Evolutionary conservation across 2,329 filamentous ascomycete species (phyloP).

Genomic region (Colletotrichum paranaense): DNA sequence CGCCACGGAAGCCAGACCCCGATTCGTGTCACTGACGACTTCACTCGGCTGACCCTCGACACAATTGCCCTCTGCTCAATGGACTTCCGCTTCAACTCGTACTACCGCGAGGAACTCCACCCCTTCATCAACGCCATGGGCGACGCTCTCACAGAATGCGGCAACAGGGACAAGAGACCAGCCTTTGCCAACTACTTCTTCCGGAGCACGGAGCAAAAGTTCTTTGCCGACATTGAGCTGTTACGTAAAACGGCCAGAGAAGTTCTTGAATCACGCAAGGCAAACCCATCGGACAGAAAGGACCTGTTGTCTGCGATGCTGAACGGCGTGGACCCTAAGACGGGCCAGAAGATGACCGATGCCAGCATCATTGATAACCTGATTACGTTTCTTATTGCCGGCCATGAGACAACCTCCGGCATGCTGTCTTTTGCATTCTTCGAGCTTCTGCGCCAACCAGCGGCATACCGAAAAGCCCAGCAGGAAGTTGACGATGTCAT

Average conservation of each 20-base stretch:
- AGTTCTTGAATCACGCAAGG: conserved; percentile 69
- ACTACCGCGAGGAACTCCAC: conserved; percentile 59
- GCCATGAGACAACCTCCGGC: conserved; percentile 78
- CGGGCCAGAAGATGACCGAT: conserved; percentile 69
- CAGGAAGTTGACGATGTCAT: conserved; percentile 75
- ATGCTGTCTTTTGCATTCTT: conserved; percentile 74
- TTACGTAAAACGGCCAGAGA: conserved; percentile 64
- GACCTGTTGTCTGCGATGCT: conserved; percentile 78
- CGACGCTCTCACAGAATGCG: conserved; percentile 66
- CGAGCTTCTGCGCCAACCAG: conserved; percentile 72
- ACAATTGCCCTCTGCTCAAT: conserved; percentile 70
- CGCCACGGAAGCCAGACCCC: conserved; percentile 52
- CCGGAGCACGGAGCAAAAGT: conserved; percentile 55
- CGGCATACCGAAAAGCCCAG: conserved; percentile 69
- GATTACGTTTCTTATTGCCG: conserved; percentile 76
- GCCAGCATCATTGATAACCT: conserved; percentile 73
- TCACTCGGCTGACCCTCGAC: conserved; percentile 72
- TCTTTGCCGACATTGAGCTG: conserved; percentile 60
- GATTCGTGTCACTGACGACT: conserved; percentile 67
- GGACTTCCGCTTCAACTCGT: conserved; percentile 71
- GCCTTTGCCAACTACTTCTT: conserved; percentile 59
- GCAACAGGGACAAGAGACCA: conserved; percentile 59
- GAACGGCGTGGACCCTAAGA: conserved; percentile 71
- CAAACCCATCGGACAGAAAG: conserved; percentile 60
- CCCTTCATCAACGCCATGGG: conserved; percentile 67